Evolutionary conservation across 2,329 filamentous ascomycete species (phyloP).

Genomic region (Cytospora piceae): DNA sequence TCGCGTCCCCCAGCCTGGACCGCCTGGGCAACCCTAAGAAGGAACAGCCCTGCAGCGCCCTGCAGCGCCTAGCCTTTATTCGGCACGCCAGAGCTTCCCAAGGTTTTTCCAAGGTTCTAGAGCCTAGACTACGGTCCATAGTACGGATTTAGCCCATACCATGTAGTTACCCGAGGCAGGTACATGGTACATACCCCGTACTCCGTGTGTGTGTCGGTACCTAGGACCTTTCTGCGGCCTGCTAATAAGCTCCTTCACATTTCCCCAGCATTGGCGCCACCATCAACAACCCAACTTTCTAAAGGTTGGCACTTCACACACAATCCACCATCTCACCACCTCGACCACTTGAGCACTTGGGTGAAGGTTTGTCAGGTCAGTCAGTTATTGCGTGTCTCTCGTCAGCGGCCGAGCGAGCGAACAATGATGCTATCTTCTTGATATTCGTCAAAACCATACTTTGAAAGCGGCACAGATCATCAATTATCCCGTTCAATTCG

Average conservation of each 20-base stretch:
- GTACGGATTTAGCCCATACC: not conserved
- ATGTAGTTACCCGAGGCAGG: not conserved
- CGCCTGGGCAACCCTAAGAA: not conserved
- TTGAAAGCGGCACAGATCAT: not conserved
- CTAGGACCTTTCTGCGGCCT: not conserved
- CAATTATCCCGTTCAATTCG: not conserved
- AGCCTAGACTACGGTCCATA: not conserved
- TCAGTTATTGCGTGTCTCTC: not conserved
- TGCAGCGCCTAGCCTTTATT: not conserved
- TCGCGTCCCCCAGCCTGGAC: too few relatives aligned
- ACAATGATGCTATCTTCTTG: not conserved
- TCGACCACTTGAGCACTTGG: not conserved
- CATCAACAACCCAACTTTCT: too few relatives aligned
- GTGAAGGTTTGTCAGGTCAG: not conserved
- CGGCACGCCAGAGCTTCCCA: not conserved
- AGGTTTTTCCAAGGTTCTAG: not conserved
- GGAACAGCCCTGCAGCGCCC: not conserved
- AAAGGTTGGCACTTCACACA: not conserved
- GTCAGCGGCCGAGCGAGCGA: not conserved
- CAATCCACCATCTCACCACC: not conserved
- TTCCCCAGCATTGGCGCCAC: not conserved
- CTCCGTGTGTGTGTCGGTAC: too few relatives aligned
- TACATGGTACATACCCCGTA: not conserved
- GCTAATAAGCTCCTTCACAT: not conserved
- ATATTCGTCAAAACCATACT: not conserved